Base-by-base conservation (phyloP, 1,139 yeast genomes). In the Torulaspora globosa region DNA sequence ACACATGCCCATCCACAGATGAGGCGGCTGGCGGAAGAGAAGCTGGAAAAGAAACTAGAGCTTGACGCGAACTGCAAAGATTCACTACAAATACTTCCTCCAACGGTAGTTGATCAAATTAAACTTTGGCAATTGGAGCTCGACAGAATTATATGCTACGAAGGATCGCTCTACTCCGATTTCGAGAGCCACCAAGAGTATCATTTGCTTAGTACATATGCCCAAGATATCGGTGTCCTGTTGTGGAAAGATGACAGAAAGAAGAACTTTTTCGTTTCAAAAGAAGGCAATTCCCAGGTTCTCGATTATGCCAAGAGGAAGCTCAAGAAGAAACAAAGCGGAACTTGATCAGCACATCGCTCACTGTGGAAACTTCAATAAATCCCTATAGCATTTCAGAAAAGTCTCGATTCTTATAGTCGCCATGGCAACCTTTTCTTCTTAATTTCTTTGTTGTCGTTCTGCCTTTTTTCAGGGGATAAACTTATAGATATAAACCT, bases 1-100 rank as follows among this genome's bases (percentile, higher is more conserved):
- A 79, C 92, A 0, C 97, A 92, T 69, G 96, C 97, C 0, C 97
- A 92, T 68, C 87, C 95, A 1, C 96, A 89, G 63, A 86, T 90
- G 95, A 72, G 81, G 49, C 68, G 80, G 41, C 62, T 78, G 38
- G 92, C 90, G 0, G 86, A 83, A 54, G 88, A 81, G 44, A 76
- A 70, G 50, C 65, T 82, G 41, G 82, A 79, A 52, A 84, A 82
- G 58, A 82, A 82, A 59, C 65, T 80, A 41, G 89, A 82, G 53
- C 51, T 80, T 35, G 83, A 82, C 49, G 74, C 78, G 44, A 76
- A 76, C 47, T 71, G 77, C 31, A 75, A 75, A 52, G 80, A 81
- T 11, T 74, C 76, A 2, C 64, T 84, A 31, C 89, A 83, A 59
- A 71, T 89, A 14, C 69, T 92, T 10, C 98, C 97, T 3, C 96